Percentiles rank a stretch among this genome's conserved stretches.
Evolutionary conservation across 495 filamentous ascomycete species (phyloP).

Genomic region (Neurospora pannonica): DNA sequence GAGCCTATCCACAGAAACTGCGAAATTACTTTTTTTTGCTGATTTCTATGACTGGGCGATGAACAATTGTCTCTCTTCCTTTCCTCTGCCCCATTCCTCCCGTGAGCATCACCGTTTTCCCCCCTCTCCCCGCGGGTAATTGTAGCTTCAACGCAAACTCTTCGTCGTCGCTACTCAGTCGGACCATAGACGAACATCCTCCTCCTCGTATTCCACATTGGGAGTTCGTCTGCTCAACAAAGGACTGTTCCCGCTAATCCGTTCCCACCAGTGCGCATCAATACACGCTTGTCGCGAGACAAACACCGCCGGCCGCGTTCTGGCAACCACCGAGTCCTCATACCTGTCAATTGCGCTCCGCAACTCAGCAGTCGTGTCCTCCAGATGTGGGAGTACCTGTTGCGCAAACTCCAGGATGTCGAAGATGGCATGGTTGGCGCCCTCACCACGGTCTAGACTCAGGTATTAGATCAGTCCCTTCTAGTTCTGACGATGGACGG

Average conservation of each 20-base stretch:
- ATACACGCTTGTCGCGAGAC: slow-evolving; percentile 51
- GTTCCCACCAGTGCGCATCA: slow-evolving; percentile 51
- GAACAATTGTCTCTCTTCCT: neutral
- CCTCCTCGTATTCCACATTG: slow-evolving; percentile 20
- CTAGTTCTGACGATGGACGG: neutral
- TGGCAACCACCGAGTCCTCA: slow-evolving; percentile 40
- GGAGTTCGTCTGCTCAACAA: slow-evolving; percentile 24
- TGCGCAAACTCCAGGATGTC: slow-evolving; percentile 28
- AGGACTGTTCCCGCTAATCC: slow-evolving; percentile 21
- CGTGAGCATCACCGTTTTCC: neutral
- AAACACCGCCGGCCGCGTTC: slow-evolving; percentile 42
- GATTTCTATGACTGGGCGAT: neutral
- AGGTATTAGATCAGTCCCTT: neutral
- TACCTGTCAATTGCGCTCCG: slow-evolving; percentile 35
- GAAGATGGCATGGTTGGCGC: slow-evolving; percentile 33
- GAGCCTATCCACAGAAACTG: neutral
- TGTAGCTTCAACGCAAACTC: neutral
- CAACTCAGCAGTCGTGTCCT: neutral
- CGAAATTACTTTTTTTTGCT: neutral
- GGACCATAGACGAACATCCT: neutral
- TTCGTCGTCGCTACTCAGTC: neutral
- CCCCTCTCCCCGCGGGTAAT: neutral
- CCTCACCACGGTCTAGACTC: slow-evolving; percentile 31
- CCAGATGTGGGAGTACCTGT: slow-evolving; percentile 7
- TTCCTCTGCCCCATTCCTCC: neutral